Evolutionary conservation across 192 early-diverging fungal genomes (phyloP), one percentile per base, ranked within the genome.

Genomic region (Fimicolochytrium jonesii): DNA sequence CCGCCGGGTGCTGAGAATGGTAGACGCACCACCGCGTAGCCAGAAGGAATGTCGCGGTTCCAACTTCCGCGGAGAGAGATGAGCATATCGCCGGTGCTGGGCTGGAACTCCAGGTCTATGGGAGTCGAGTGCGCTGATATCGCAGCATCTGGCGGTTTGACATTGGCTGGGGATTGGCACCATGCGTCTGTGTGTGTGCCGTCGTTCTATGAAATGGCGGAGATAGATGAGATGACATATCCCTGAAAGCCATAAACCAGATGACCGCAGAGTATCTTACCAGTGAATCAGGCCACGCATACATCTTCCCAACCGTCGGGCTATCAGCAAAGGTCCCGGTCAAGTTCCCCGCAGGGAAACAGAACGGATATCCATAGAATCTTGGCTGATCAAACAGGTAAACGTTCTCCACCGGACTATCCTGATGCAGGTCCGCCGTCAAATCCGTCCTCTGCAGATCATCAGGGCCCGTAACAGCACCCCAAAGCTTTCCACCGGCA

Each of bases 311-410:
- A 0, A 65, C 45, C 26, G 17, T 18, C 4, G 67, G 44, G 28
- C 65, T 67, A 20, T 29, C 41, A 4, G 57, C 51, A 47, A 69
- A 72, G 0, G 44, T n/a, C 25, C 18, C 17, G 6, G 74, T 58
- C 6, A 67, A 1, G 59, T 76, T 76, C 11, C 70, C 69, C 9
- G 59, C 56, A 0, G 71, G 43, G 26, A 69, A 77, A 49, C 75
- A 77, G 60, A 47, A 70, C 6, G 75, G 75, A 52, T 77, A 77
- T 20, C 75, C 75, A 39, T 77, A 77, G 47, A 70, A 70, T 3
- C 34, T 28, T 10, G 64, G 50, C 4, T 39, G 45, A 30, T 66
- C 58, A 6, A 77, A 43, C 22, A 57, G 36, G 48, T 77, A 72
- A 34, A 77, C 43, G 35, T 61, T 59, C 50, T 73, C 71, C 0